phyloP scores from a whole-genome alignment of 306 rosid genomes.

The Ormosia emarginata region DNA sequence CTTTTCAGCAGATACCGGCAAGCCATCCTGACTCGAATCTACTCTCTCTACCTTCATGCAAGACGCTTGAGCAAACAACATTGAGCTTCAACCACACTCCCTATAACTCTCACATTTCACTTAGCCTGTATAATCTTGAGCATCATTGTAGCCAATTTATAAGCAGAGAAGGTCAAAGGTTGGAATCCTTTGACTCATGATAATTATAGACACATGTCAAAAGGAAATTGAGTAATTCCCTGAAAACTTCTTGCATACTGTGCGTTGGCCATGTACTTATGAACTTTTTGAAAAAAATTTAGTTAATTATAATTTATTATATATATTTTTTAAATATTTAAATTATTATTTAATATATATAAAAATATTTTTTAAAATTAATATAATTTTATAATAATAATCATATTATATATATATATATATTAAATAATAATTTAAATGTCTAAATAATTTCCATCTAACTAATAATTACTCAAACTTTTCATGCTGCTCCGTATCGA shows the following conservation, averaged over 20 bases:
- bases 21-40: constrained; percentile 42
- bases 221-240: neutral
- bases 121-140: neutral
- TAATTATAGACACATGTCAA: neutral
- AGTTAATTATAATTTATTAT: too few relatives aligned
- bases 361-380: too few relatives aligned
- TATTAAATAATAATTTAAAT: too few relatives aligned
- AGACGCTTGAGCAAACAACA: constrained; percentile 2
- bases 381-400: too few relatives aligned
- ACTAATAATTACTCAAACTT: neutral
- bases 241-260: neutral
- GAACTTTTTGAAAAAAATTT: neutral
- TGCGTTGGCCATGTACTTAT: neutral
- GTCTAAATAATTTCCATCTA: neutral
- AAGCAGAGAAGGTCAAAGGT: neutral
- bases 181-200: neutral
- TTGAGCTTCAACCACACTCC: neutral
- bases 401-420: too few relatives aligned
- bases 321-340: too few relatives aligned
- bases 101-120: neutral
- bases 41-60: constrained; percentile 28
- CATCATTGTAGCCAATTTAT: constrained; percentile 6
- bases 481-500: constrained; percentile 12
- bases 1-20: constrained; percentile 26
- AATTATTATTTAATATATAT: too few relatives aligned